phyloP scores from a whole-genome alignment of 345 rosid species.

The Sisymbrium altissimum region DNA sequence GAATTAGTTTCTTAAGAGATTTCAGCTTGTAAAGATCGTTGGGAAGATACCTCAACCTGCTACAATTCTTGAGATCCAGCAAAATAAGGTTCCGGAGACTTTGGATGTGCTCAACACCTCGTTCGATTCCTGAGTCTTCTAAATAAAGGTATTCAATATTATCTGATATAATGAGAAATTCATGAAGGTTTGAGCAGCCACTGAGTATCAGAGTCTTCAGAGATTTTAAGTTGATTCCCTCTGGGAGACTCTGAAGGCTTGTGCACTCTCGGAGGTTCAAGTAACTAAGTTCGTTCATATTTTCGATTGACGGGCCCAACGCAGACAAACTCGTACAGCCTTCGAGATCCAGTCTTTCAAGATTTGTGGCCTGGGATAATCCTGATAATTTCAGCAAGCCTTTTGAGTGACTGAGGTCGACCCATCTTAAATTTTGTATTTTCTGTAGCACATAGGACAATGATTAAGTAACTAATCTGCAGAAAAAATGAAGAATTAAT shows the following conservation, averaged over 20 bases:
- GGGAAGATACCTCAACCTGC: constrained; percentile 13
- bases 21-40: constrained; percentile 17
- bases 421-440: constrained; percentile 19
- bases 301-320: neutral
- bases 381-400: constrained; percentile 21
- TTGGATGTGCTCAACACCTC: constrained; percentile 14
- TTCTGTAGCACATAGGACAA: no score
- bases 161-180: constrained; percentile 17
- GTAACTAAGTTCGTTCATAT: constrained; percentile 12
- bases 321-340: constrained; percentile 25
- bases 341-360: constrained; percentile 26
- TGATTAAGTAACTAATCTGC: no score
- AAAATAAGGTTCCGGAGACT: constrained; percentile 5
- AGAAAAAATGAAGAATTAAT: no score
- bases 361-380: constrained; percentile 24
- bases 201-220: constrained; percentile 18
- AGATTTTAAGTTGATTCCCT: neutral
- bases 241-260: constrained; percentile 16
- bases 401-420: constrained; percentile 21
- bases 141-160: constrained; percentile 15
- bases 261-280: constrained; percentile 26
- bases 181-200: constrained; percentile 22
- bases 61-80: constrained; percentile 24
- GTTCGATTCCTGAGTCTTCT: constrained; percentile 21
- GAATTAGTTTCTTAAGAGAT: constrained; percentile 24